These are phyloP conservation scores for Cenchrus fungigraminus DNA, from an alignment of 176 grass and related monocot species.

Conservation along the genomic window DNA sequence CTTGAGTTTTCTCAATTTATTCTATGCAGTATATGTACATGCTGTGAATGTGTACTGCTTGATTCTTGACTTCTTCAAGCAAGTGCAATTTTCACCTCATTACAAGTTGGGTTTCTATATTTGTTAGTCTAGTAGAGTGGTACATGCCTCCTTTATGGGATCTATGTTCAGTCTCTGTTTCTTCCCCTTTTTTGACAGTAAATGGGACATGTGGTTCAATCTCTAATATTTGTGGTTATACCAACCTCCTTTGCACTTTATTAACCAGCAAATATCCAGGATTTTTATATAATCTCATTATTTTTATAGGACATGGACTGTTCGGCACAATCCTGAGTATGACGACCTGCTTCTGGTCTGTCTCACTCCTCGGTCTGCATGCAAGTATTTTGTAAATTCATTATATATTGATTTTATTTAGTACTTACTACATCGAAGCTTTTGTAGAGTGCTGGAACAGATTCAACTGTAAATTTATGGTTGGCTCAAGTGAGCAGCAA, in stretches of 20 bases:
- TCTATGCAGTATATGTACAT: neutral
- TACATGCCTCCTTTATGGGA: neutral
- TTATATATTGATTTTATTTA: conserved; percentile 20
- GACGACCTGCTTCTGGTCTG: conserved; percentile 85
- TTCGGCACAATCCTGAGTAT: conserved; percentile 83
- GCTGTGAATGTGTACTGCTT: conserved; percentile 21
- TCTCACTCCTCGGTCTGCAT: conserved; percentile 14
- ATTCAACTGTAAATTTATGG: conserved; percentile 99
- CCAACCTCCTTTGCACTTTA: neutral
- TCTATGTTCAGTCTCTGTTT: neutral
- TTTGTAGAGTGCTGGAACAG: conserved; percentile 92
- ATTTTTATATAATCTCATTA: conserved; percentile 21
- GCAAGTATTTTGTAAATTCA: neutral
- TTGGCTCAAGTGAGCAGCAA: conserved; percentile 63
- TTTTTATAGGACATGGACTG: conserved; percentile 87
- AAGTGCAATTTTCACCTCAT: conserved; percentile 15
- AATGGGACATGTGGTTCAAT: neutral
- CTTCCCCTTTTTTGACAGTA: neutral
- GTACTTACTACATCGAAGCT: conserved; percentile 43
- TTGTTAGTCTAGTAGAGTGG: conserved; percentile 23
- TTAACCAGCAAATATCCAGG: neutral
- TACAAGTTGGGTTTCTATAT: conserved; percentile 19
- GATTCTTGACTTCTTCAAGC: conserved; percentile 28
- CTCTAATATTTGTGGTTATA: conserved; percentile 10
- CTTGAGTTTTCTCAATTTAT: conserved; percentile 17